Conservation (phyloP, 2,329 filamentous ascomycete species). For the Domatiomyces globalis region DNA sequence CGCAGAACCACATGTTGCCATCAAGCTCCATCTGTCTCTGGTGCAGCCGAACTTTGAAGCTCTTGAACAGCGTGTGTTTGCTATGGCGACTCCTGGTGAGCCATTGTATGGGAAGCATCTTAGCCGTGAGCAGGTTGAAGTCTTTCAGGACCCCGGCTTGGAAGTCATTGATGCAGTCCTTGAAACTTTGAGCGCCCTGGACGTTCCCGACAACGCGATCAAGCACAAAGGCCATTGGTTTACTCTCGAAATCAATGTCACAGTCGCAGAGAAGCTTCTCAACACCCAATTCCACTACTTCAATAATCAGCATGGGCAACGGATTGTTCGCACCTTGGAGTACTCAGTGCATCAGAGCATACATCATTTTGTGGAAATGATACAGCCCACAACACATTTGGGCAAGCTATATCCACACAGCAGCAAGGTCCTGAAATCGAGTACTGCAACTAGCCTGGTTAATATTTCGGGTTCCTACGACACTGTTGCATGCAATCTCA, state of each 20-base stretch:
- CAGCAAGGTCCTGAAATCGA: slow-evolving; percentile 21
- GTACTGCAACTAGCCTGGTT: not conserved
- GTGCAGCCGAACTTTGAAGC: slow-evolving; percentile 34
- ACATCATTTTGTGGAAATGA: slow-evolving; percentile 42
- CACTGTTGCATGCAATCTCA: slow-evolving; percentile 25
- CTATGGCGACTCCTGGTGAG: slow-evolving; percentile 48
- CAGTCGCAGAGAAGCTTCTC: slow-evolving; percentile 42
- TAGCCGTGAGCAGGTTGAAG: slow-evolving; percentile 44
- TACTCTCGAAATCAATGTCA: slow-evolving; percentile 40
- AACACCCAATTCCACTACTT: slow-evolving; percentile 45
- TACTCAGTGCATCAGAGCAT: slow-evolving; percentile 50
- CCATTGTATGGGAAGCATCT: slow-evolving; percentile 48
- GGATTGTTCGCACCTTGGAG: slow-evolving; percentile 40
- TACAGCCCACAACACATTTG: slow-evolving; percentile 53
- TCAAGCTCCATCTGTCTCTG: slow-evolving; percentile 38
- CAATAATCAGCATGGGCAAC: slow-evolving; percentile 31
- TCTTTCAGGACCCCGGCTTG: slow-evolving; percentile 38
- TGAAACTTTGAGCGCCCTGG: slow-evolving; percentile 41
- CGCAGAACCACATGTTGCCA: slow-evolving; percentile 24
- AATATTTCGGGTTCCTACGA: slow-evolving; percentile 9
- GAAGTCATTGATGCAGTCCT: slow-evolving; percentile 37
- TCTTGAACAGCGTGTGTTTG: slow-evolving; percentile 46
- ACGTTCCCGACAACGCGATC: slow-evolving; percentile 33
- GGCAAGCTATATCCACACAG: slow-evolving; percentile 35
- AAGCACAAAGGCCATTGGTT: slow-evolving; percentile 47